These are phyloP conservation scores for Botrytis sinoallii DNA, from an alignment of 2,329 filamentous ascomycete genomes.

Conservation along the genomic window DNA sequence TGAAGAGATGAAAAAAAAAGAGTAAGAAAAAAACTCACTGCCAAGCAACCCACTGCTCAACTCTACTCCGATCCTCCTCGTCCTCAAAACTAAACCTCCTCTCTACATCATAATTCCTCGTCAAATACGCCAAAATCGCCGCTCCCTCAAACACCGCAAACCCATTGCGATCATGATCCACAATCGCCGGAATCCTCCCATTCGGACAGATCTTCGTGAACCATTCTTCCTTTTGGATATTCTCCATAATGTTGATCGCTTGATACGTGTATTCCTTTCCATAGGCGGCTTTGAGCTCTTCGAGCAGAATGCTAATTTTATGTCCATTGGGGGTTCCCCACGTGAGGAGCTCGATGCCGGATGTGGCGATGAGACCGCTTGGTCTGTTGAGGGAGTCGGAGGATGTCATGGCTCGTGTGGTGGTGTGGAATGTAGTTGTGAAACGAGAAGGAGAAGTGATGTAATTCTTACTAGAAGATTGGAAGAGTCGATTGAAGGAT, in stretches of 20 bases:
- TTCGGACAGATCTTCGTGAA: constrained; percentile 62
- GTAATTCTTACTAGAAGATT: constrained; percentile 29
- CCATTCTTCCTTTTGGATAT: constrained; percentile 66
- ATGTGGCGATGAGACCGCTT: constrained; percentile 57
- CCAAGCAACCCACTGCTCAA: constrained; percentile 64
- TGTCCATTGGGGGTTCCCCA: constrained; percentile 53
- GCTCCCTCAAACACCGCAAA: constrained; percentile 72
- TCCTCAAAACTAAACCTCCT: constrained; percentile 63
- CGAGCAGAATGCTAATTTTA: constrained; percentile 60
- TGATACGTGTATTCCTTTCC: constrained; percentile 59
- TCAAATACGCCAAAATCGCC: constrained; percentile 71
- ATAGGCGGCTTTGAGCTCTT: constrained; percentile 65
- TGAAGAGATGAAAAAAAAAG: neutral
- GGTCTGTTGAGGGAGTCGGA: constrained; percentile 37
- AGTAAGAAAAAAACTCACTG: constrained; percentile 40
- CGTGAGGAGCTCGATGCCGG: constrained; percentile 64
- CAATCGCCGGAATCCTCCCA: constrained; percentile 62
- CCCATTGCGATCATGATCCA: constrained; percentile 60
- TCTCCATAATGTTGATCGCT: constrained; percentile 55
- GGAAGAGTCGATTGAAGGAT: constrained; percentile 29
- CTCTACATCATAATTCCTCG: constrained; percentile 67
- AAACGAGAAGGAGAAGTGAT: constrained; percentile 9
- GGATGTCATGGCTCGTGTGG: constrained; percentile 27
- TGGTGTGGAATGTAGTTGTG: neutral
- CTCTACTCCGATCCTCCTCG: constrained; percentile 43